Conservation (phyloP, 1,139 yeast genomes). For the Candida tetrigidarum region DNA sequence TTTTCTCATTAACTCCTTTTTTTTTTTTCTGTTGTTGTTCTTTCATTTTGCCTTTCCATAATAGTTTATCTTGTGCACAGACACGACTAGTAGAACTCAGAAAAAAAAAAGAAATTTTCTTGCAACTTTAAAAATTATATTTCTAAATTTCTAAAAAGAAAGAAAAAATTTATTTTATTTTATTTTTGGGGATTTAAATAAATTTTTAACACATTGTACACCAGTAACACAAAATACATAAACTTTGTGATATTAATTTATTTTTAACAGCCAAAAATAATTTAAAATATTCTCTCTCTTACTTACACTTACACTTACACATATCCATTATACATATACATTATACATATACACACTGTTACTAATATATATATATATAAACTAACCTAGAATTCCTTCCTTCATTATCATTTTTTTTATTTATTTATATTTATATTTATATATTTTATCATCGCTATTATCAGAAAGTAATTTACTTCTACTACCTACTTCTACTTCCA, state of each 20-base stretch:
- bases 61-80: no score
- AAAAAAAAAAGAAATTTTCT: constrained; percentile 3
- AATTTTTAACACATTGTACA: not conserved
- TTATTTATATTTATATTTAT: not conserved
- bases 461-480: no score
- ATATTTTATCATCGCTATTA: no score
- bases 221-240: not conserved
- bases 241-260: not conserved
- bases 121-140: constrained; percentile 1
- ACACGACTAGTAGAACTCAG: not conserved
- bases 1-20: no score
- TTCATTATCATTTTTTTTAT: not conserved
- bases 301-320: not conserved
- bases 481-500: not conserved
- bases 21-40: not conserved
- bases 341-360: not conserved
- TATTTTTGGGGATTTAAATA: not conserved
- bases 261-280: constrained; percentile 3
- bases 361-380: not conserved
- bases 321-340: not conserved
- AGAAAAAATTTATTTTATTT: not conserved
- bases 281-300: not conserved
- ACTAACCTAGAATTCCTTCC: not conserved
- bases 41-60: no score
- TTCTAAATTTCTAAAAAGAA: no score